These are phyloP conservation scores for Suillus plorans DNA, from an alignment of 768 basidiomycete genomes.

Conservation along the genomic window DNA sequence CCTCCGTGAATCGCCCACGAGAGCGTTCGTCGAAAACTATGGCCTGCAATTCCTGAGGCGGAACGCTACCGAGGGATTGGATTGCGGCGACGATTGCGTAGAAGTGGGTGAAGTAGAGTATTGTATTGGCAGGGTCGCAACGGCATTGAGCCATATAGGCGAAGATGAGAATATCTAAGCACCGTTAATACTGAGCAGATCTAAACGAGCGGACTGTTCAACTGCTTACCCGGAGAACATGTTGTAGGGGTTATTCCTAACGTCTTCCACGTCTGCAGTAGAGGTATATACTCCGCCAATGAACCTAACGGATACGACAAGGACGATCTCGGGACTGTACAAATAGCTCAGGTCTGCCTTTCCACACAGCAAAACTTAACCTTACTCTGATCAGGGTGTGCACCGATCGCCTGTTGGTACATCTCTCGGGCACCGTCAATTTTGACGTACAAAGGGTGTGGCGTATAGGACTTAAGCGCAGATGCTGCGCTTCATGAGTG, in stretches of 20 bases:
- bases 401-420: constrained; percentile 72
- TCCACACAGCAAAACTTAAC: neutral
- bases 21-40: constrained; percentile 61
- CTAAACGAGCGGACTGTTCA: neutral
- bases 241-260: constrained; percentile 70
- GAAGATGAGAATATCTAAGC: constrained; percentile 68
- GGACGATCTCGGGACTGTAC: constrained; percentile 54
- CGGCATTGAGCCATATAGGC: constrained; percentile 81
- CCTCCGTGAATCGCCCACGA: constrained; percentile 60
- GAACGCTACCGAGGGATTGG: constrained; percentile 47
- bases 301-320: constrained; percentile 33
- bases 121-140: constrained; percentile 68
- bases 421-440: constrained; percentile 63
- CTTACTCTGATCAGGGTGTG: constrained; percentile 77
- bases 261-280: constrained; percentile 39
- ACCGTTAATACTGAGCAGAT: constrained; percentile 4
- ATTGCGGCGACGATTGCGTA: constrained; percentile 50
- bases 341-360: constrained; percentile 8
- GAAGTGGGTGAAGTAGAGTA: constrained; percentile 63
- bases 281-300: constrained; percentile 40
- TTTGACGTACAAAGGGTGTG: constrained; percentile 46
- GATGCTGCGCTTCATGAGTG: constrained; percentile 35
- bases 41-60: constrained; percentile 49
- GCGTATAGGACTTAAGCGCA: constrained; percentile 44
- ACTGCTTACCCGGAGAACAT: constrained; percentile 58